Base-by-base conservation (phyloP, 148 eudicot species). In the Silene latifolia region DNA sequence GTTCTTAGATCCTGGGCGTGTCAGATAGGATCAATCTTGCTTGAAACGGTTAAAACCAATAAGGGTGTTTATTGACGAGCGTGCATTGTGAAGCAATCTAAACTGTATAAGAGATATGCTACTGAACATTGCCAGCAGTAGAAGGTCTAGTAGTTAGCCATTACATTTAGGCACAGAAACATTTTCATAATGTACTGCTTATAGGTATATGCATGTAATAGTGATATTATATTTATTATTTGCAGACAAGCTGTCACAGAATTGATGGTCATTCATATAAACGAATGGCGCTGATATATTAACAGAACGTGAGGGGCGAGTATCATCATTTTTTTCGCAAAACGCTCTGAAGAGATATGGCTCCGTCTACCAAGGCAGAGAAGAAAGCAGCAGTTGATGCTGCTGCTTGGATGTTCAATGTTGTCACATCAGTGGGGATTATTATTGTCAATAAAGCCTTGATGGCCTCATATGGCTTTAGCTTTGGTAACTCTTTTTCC, bases 381-480 rank as follows among this genome's bases (percentile, higher is more conserved):
- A 88, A 87, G 83, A 90, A 90, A 85, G 96, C 96, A 63, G 78
- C 90, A 69, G 32, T 80, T 35, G 96, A 90, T 83, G 90, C 89
- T 63, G 90, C 88, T 72, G 90, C 96, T 75, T 90, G 96, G 96
- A 84, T 85, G 88, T 90, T 90, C 88, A 90, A 90, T 81, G 90
- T 90, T 17, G 91, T 90, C 74, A 90, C 96, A 54, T 90, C 96
- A 14, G 96, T 90, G 61, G 96, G 96, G 76, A 88, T 90, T 75
- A 90, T 90, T 58, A 88, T 90, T 72, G 96, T 90, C 76, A 90
- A 90, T 69, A 90, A 90, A 82, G 90, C 96, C 66, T 78, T 90
- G 62, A 90, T 90, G 96, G 96, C 92, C 29, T 88, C 83, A 44
- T 90, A 90, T 80, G 92, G 90, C 65, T 90, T 86, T 83, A 88